Conservation (phyloP, 2,329 filamentous ascomycete species). For the Talaromyces albobiverticillius region DNA sequence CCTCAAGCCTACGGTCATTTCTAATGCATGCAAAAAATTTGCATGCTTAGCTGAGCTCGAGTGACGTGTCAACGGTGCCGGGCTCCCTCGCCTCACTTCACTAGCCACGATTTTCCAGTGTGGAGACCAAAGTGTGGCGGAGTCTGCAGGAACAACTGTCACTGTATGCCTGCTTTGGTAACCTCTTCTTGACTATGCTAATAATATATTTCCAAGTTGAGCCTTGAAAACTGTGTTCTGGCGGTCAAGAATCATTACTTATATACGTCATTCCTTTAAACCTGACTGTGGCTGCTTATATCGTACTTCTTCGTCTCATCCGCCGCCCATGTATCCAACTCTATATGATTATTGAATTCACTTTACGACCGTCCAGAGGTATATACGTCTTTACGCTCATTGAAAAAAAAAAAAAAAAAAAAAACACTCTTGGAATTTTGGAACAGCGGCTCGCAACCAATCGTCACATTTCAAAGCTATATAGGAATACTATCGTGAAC, state of each 20-base stretch:
- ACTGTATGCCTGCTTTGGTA: constrained; percentile 1
- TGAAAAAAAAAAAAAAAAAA: background rate
- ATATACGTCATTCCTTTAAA: constrained; percentile 5
- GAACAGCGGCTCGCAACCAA: background rate
- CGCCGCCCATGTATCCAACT: background rate
- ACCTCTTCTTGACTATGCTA: background rate
- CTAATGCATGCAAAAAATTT: background rate
- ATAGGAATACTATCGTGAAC: background rate
- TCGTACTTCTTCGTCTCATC: background rate
- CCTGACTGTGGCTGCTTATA: background rate
- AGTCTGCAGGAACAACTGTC: constrained; percentile 21
- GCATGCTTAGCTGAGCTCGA: constrained; percentile 12
- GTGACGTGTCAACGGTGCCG: constrained; percentile 16
- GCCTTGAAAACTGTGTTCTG: background rate
- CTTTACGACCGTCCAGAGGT: background rate
- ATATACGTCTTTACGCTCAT: background rate
- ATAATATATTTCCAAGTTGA: background rate
- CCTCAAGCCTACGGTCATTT: background rate
- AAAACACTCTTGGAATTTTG: background rate
- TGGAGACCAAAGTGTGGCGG: constrained; percentile 33
- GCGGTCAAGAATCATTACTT: constrained; percentile 4
- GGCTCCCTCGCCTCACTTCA: constrained; percentile 15
- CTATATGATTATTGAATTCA: background rate
- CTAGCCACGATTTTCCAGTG: constrained; percentile 15
- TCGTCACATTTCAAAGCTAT: background rate